phyloP scores from a whole-genome alignment of 2,329 filamentous ascomycete genomes.

The Ophiostoma quercus region DNA sequence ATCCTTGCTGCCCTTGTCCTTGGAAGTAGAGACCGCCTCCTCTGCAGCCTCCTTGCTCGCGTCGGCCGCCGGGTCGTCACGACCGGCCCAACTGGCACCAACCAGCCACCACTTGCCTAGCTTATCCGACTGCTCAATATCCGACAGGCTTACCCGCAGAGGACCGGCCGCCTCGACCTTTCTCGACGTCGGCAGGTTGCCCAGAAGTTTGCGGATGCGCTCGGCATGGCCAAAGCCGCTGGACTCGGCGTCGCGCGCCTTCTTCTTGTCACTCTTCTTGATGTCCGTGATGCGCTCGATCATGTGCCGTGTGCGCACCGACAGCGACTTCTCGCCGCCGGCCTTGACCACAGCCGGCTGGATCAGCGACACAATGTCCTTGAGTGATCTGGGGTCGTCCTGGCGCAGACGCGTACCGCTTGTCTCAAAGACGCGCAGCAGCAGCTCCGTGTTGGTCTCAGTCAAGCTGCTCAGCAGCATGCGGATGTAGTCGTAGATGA shows the following conservation, averaged over 20 bases:
- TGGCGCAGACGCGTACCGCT: conserved; percentile 77
- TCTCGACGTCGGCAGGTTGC: conserved; percentile 60
- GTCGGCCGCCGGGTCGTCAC: conserved; percentile 21
- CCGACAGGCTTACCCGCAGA: conserved; percentile 71
- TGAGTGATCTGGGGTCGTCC: conserved; percentile 82
- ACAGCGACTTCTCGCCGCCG: conserved; percentile 61
- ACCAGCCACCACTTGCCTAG: conserved; percentile 98
- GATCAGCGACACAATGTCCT: conserved; percentile 78
- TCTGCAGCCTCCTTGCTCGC: conserved; percentile 24
- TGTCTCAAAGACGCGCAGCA: conserved; percentile 77
- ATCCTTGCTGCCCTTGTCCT: not conserved
- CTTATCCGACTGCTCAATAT: conserved; percentile 77
- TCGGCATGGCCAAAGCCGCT: conserved; percentile 73
- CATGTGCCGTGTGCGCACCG: conserved; percentile 93
- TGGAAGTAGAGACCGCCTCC: not conserved
- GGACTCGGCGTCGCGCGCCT: conserved; percentile 43
- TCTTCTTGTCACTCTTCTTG: conserved; percentile 88
- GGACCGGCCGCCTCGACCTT: conserved; percentile 71
- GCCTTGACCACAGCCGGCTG: conserved; percentile 64
- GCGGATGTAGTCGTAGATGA: conserved; percentile 88
- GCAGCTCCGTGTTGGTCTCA: conserved; percentile 81
- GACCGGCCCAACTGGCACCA: conserved; percentile 77
- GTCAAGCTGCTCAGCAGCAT: conserved; percentile 68
- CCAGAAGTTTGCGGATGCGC: conserved; percentile 82
- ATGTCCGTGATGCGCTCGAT: conserved; percentile 92